A percentile compares a stretch with the other conserved stretches of the same genome.
Conservation (phyloP, 345 rosid species). For the Trapa incisa region DNA sequence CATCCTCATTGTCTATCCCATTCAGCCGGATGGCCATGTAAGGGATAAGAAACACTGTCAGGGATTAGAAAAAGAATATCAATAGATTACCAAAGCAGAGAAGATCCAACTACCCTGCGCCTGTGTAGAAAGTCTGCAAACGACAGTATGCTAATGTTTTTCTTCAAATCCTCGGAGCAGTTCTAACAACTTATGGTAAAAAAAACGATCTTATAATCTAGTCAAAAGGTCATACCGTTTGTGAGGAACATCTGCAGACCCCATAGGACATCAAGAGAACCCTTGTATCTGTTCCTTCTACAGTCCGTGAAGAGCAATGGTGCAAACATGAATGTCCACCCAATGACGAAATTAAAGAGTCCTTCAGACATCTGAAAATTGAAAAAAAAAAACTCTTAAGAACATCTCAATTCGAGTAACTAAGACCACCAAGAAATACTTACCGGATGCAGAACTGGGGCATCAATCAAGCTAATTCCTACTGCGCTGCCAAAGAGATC, state of each 20-base stretch:
- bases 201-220: background rate
- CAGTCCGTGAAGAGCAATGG: constrained; percentile 78
- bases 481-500: constrained; percentile 51
- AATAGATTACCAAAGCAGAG: background rate
- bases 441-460: constrained; percentile 87
- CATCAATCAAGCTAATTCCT: constrained; percentile 53
- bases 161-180: background rate
- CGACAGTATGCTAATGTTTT: background rate
- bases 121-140: background rate
- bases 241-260: constrained; percentile 93
- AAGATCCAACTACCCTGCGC: background rate
- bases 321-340: constrained; percentile 98
- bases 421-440: constrained; percentile 11
- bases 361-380: constrained; percentile 68
- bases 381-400: background rate
- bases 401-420: background rate
- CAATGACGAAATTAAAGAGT: constrained; percentile 82
- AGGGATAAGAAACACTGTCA: constrained; percentile 73
- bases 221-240: constrained; percentile 40
- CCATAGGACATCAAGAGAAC: constrained; percentile 74
- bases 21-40: constrained; percentile 85
- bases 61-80: background rate
- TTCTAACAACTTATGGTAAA: background rate
- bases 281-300: constrained; percentile 60
- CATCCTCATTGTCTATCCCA: constrained; percentile 23